Conservation (phyloP, 2,329 filamentous ascomycete species). For the Cercospora sesami region DNA sequence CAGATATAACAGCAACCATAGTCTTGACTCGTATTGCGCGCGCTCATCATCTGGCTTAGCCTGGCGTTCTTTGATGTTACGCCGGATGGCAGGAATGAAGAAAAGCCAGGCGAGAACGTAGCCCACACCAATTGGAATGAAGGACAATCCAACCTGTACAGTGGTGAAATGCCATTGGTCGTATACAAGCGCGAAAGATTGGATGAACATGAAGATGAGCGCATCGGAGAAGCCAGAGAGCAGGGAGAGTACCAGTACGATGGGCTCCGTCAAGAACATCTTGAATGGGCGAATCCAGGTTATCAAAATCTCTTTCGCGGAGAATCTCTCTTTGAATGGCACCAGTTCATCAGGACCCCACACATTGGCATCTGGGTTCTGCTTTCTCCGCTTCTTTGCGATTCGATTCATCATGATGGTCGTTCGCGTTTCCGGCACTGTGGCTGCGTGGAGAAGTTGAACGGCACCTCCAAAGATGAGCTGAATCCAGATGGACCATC, state of each 20-base stretch:
- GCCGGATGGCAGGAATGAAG: slow-evolving; percentile 59
- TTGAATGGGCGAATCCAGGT: slow-evolving; percentile 69
- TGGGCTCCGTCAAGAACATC: slow-evolving; percentile 77
- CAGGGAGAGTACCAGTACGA: slow-evolving; percentile 69
- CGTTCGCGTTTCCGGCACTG: slow-evolving; percentile 78
- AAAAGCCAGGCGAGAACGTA: slow-evolving; percentile 64
- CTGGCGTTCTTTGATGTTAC: slow-evolving; percentile 52
- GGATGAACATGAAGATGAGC: slow-evolving; percentile 78
- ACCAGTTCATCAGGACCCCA: slow-evolving; percentile 75
- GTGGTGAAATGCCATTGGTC: slow-evolving; percentile 65
- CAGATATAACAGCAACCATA: slow-evolving; percentile 67
- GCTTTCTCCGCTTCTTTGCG: slow-evolving; percentile 70
- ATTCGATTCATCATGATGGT: slow-evolving; percentile 78
- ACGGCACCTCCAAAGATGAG: slow-evolving; percentile 73
- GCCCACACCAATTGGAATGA: slow-evolving; percentile 67
- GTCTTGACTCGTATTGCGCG: slow-evolving; percentile 65
- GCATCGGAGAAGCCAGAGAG: slow-evolving; percentile 74
- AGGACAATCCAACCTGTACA: slow-evolving; percentile 60
- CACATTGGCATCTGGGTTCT: slow-evolving; percentile 56
- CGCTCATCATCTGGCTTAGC: slow-evolving; percentile 50
- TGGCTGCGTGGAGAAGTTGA: slow-evolving; percentile 58
- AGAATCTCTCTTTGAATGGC: slow-evolving; percentile 44
- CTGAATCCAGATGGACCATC: slow-evolving; percentile 83
- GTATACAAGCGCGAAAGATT: slow-evolving; percentile 70
- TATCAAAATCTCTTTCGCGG: slow-evolving; percentile 47